These are phyloP conservation scores for Golubevia pallescens DNA, from an alignment of 1,284 basidiomycete species.

Conservation along the genomic window DNA sequence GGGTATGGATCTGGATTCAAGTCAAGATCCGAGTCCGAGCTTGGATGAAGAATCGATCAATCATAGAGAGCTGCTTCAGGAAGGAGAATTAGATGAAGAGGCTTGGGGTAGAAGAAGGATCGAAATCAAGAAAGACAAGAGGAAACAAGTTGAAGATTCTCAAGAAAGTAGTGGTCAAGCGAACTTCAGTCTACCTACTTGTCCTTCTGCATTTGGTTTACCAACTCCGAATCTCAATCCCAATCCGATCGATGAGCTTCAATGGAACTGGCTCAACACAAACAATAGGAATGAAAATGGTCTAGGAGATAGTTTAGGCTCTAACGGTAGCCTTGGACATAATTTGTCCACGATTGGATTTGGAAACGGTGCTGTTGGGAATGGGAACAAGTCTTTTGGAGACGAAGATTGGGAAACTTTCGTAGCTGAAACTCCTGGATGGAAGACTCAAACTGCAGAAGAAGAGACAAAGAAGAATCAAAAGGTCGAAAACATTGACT, in stretches of 20 bases:
- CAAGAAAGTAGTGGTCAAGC: background rate
- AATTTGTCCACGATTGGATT: background rate
- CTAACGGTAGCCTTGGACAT: background rate
- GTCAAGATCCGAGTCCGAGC: too few species aligned
- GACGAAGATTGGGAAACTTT: background rate
- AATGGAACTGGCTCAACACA: background rate
- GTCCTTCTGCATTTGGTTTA: background rate
- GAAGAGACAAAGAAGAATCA: background rate
- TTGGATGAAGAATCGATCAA: too few species aligned
- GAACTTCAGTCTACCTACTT: background rate
- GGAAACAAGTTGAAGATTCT: background rate
- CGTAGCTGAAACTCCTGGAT: background rate
- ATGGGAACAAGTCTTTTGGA: background rate
- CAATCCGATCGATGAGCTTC: background rate
- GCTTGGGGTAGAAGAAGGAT: too few species aligned
- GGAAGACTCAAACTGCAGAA: background rate
- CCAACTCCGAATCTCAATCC: background rate
- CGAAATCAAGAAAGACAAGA: background rate
- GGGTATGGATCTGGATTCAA: too few species aligned
- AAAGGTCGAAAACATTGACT: background rate
- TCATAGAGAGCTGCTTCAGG: too few species aligned
- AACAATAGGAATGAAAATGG: background rate
- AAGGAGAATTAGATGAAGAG: too few species aligned
- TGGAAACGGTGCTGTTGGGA: background rate
- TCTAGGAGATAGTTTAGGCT: background rate